Conservation (phyloP, 1,139 yeast genomes). For the Hyphopichia pseudoburtonii region DNA sequence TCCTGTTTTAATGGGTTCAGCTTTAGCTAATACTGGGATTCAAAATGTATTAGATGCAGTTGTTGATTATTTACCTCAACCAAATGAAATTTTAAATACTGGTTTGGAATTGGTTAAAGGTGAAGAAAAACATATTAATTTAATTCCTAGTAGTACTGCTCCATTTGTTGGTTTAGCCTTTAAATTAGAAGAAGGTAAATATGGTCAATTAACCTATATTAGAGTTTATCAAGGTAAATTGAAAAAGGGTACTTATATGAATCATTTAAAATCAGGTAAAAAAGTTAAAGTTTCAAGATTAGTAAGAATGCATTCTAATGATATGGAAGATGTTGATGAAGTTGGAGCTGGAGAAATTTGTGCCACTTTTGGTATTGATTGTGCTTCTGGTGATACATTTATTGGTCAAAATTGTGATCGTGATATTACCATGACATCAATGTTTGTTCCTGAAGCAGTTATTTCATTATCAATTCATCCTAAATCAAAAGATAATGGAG, state of each 20-base stretch:
- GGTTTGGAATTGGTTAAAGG: conserved; percentile 70
- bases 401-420: conserved; percentile 69
- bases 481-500: conserved; percentile 79
- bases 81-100: conserved; percentile 86
- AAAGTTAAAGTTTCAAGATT: conserved; percentile 91
- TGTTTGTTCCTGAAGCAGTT: conserved; percentile 98
- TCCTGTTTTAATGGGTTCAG: conserved; percentile 99
- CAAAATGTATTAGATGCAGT: conserved; percentile 96
- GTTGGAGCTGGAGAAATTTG: conserved; percentile 98
- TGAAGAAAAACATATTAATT: conserved; percentile 62
- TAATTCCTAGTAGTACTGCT: conserved; percentile 69
- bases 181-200: conserved; percentile 96
- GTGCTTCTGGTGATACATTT: conserved; percentile 99
- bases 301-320: conserved; percentile 98
- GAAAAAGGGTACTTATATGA: conserved; percentile 86
- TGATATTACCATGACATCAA: conserved; percentile 88
- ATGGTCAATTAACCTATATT: conserved; percentile 94
- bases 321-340: conserved; percentile 96
- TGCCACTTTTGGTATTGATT: conserved; percentile 98
- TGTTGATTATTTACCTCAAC: conserved; percentile 93
- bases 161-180: conserved; percentile 97
- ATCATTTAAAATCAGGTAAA: conserved; percentile 90
- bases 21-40: conserved; percentile 91
- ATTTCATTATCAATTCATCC: conserved; percentile 90
- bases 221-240: conserved; percentile 96